Evolutionary conservation across 441 rosid genomes (phyloP).

Genomic region (Populus hybrid): DNA sequence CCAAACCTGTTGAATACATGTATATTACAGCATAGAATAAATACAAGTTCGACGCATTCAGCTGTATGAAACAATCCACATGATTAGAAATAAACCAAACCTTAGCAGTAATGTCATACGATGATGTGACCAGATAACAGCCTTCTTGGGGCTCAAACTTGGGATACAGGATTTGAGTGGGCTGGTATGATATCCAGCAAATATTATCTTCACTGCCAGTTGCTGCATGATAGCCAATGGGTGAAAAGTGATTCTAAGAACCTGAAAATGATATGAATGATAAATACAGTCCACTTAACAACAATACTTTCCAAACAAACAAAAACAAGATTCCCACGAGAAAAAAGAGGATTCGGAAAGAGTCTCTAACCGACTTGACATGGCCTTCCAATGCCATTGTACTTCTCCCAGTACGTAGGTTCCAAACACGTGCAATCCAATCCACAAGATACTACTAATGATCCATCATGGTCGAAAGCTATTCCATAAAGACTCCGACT

Average conservation of each 20-base stretch:
- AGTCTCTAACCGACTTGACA: constrained; percentile 67
- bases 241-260: constrained; percentile 80
- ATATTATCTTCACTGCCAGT: constrained; percentile 94
- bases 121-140: constrained; percentile 75
- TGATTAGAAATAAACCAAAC: constrained; percentile 29
- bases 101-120: constrained; percentile 90
- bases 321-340: neutral
- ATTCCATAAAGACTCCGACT: constrained; percentile 87
- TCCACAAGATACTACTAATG: constrained; percentile 84
- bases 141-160: constrained; percentile 98
- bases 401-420: constrained; percentile 90
- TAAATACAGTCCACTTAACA: constrained; percentile 7
- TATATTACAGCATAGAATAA: constrained; percentile 15
- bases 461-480: constrained; percentile 90
- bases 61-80: neutral
- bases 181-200: constrained; percentile 88
- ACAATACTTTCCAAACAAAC: neutral
- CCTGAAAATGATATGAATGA: constrained; percentile 40
- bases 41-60: constrained; percentile 12
- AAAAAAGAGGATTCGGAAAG: neutral
- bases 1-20: constrained; percentile 61
- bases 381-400: constrained; percentile 87
- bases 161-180: constrained; percentile 82
- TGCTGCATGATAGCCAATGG: constrained; percentile 93
- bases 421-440: constrained; percentile 92